Conservation (phyloP, 768 basidiomycete genomes). For the Sarcomyxa edulis region DNA sequence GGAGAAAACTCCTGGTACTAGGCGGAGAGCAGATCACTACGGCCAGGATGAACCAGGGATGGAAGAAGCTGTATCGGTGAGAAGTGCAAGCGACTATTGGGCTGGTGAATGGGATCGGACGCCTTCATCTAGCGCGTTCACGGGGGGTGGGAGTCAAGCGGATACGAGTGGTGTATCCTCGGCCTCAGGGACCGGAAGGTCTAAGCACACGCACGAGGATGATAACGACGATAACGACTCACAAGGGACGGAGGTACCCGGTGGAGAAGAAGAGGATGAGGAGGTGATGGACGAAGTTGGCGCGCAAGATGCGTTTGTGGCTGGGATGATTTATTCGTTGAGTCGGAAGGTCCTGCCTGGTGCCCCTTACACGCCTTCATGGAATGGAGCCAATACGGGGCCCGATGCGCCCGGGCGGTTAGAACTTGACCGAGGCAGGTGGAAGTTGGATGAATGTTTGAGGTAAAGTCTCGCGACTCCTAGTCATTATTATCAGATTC, state of each 20-base stretch:
- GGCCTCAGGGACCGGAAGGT: conserved; percentile 18
- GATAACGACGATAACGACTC: conserved; percentile 54
- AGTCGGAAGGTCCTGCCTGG: conserved; percentile 71
- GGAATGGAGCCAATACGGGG: conserved; percentile 28
- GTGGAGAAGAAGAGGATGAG: conserved; percentile 28
- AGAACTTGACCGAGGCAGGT: conserved; percentile 48
- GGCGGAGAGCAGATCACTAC: conserved; percentile 6
- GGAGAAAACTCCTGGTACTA: conserved; percentile 25
- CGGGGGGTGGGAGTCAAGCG: conserved; percentile 9
- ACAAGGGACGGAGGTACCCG: conserved; percentile 53
- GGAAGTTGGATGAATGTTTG: conserved; percentile 81
- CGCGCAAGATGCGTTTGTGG: conserved; percentile 79
- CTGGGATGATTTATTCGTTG: conserved; percentile 82
- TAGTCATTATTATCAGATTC: background rate
- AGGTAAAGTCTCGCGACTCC: conserved; percentile 33
- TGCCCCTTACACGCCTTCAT: conserved; percentile 64
- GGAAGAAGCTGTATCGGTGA: conserved; percentile 37
- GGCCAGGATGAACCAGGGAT: conserved; percentile 11
- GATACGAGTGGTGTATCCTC: background rate
- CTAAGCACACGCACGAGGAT: conserved; percentile 26
- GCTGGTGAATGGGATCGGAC: conserved; percentile 53
- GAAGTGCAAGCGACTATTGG: conserved; percentile 78
- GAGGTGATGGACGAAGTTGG: conserved; percentile 66
- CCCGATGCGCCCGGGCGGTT: conserved; percentile 14
- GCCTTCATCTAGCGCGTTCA: conserved; percentile 53